Evolutionary conservation across 164 flowering plant species (phyloP).

Genomic region (Warburgia ugandensis): DNA sequence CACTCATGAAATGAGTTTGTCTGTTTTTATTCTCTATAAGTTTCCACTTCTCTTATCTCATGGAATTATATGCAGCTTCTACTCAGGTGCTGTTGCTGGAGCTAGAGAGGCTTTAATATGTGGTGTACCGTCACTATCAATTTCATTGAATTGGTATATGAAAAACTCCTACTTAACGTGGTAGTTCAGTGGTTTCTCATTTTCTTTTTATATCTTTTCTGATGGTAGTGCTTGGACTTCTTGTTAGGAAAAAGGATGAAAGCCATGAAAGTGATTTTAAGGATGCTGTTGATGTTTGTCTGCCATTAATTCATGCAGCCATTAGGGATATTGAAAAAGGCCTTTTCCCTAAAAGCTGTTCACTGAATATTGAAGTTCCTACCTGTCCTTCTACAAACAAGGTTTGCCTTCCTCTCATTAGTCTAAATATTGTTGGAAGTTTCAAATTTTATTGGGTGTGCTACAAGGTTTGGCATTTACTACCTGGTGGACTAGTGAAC

Average conservation of each 20-base stretch:
- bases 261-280: constrained; percentile 85
- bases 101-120: constrained; percentile 82
- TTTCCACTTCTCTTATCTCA: background rate
- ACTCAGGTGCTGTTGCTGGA: constrained; percentile 89
- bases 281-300: constrained; percentile 78
- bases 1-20: too few species aligned
- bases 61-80: constrained; percentile 40
- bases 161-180: background rate
- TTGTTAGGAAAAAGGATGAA: constrained; percentile 84
- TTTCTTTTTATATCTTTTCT: background rate
- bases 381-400: constrained; percentile 68
- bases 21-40: background rate
- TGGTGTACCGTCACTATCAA: constrained; percentile 86
- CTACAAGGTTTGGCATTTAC: too few species aligned
- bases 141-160: constrained; percentile 81
- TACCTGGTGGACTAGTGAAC: too few species aligned
- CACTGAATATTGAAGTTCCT: constrained; percentile 66
- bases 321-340: constrained; percentile 71
- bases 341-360: constrained; percentile 66
- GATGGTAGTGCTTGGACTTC: constrained; percentile 1
- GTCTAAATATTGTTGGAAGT: too few species aligned
- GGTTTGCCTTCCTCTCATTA: too few species aligned
- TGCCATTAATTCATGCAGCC: constrained; percentile 78
- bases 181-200: background rate
- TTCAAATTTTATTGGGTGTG: too few species aligned